phyloP scores from a whole-genome alignment of 2,329 filamentous ascomycete genomes.

The Epichloe uncinata region DNA sequence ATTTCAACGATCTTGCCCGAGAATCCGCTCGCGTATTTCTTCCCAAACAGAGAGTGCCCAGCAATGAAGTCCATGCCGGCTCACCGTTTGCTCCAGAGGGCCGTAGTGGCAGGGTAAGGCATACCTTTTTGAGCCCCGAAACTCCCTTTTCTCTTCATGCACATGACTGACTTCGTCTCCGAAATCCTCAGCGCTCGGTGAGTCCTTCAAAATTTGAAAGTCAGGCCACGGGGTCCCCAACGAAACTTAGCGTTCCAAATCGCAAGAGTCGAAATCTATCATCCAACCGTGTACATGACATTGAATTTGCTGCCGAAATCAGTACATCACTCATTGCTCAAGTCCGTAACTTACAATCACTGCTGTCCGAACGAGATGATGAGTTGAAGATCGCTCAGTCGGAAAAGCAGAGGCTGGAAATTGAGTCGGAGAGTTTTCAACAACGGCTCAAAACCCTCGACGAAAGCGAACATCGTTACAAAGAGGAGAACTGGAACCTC shows the following conservation, averaged over 20 bases:
- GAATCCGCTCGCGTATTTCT: constrained; percentile 84
- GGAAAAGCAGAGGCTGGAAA: constrained; percentile 68
- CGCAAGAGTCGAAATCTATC: constrained; percentile 85
- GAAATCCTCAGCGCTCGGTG: constrained; percentile 43
- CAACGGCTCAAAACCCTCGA: constrained; percentile 73
- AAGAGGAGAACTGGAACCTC: constrained; percentile 96
- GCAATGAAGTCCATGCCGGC: constrained; percentile 43
- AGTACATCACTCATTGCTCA: constrained; percentile 90
- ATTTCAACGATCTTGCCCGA: constrained; percentile 86
- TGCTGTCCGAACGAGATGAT: constrained; percentile 80
- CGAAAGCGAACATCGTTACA: constrained; percentile 90
- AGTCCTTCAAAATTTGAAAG: constrained; percentile 71
- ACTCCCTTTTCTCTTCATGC: background rate
- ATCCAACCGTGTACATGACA: constrained; percentile 78
- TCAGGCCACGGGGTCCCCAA: constrained; percentile 73
- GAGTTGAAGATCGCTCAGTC: constrained; percentile 60
- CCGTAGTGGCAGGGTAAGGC: constrained; percentile 40
- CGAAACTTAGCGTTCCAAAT: constrained; percentile 76
- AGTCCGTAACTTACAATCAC: constrained; percentile 75
- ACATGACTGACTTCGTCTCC: constrained; percentile 6
- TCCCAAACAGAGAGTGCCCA: constrained; percentile 68
- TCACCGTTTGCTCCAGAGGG: constrained; percentile 42
- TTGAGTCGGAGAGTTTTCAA: constrained; percentile 65
- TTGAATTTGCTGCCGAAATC: constrained; percentile 97
- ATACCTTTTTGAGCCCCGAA: background rate